These are phyloP conservation scores for Pestalotiopsis sp. DNA, from an alignment of 2,329 filamentous ascomycete genomes.

Conservation along the genomic window DNA sequence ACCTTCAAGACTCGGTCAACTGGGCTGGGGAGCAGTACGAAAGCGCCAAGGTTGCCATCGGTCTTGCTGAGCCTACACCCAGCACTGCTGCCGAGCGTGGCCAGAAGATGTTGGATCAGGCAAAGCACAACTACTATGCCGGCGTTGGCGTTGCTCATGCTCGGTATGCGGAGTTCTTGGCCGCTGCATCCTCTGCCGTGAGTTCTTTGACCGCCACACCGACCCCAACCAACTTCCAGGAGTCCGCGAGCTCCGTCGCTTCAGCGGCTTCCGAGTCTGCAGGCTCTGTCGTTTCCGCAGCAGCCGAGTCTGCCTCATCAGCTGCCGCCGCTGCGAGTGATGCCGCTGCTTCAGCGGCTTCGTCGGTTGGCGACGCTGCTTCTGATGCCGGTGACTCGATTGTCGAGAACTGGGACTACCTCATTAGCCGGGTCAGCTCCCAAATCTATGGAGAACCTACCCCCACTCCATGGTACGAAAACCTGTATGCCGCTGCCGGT, in stretches of 20 bases:
- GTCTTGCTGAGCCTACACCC: slow-evolving; percentile 62
- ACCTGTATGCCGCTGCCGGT: slow-evolving; percentile 48
- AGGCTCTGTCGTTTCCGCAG: slow-evolving; percentile 46
- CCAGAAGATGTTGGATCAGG: slow-evolving; percentile 64
- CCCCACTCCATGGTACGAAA: slow-evolving; percentile 59
- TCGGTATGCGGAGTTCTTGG: slow-evolving; percentile 75
- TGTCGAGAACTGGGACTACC: slow-evolving; percentile 60
- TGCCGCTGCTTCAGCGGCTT: slow-evolving; percentile 49
- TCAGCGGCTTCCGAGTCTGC: slow-evolving; percentile 52
- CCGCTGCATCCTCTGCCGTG: slow-evolving; percentile 70
- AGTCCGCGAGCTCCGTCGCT: slow-evolving; percentile 45
- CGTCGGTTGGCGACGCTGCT: slow-evolving; percentile 48
- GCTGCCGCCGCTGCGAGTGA: slow-evolving; percentile 49
- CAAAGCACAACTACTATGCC: slow-evolving; percentile 72
- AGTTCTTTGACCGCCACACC: slow-evolving; percentile 62
- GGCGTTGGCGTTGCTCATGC: slow-evolving; percentile 78
- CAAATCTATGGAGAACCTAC: slow-evolving; percentile 71
- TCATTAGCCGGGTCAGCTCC: slow-evolving; percentile 67
- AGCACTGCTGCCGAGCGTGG: slow-evolving; percentile 48
- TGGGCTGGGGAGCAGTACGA: slow-evolving; percentile 73
- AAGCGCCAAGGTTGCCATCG: slow-evolving; percentile 66
- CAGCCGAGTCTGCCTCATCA: slow-evolving; percentile 47
- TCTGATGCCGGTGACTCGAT: slow-evolving; percentile 41
- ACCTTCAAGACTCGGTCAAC: slow-evolving; percentile 69
- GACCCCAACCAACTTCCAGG: slow-evolving; percentile 57